These are phyloP conservation scores for Martensiomyces pterosporus DNA, from an alignment of 192 early-diverging fungal species.

Conservation along the genomic window DNA sequence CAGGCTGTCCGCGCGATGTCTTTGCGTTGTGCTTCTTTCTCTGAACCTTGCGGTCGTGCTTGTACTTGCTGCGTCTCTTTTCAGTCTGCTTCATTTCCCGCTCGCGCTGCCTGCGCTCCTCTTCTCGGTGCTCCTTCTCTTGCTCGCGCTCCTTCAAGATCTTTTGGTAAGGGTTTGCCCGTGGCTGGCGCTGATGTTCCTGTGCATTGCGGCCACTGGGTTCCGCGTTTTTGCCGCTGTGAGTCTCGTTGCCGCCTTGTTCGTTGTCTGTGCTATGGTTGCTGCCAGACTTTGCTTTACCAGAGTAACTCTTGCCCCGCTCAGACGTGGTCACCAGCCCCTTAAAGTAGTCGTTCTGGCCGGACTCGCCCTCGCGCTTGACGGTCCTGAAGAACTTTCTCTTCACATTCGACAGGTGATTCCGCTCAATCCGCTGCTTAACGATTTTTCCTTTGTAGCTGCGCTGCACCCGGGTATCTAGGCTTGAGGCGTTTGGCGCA, in stretches of 20 bases:
- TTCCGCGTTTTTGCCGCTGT: background rate
- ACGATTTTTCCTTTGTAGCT: slow-evolving; percentile 36
- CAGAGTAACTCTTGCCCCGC: background rate
- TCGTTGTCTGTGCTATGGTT: no score
- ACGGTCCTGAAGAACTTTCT: slow-evolving; percentile 43
- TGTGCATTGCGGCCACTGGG: no score
- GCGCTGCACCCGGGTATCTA: slow-evolving; percentile 25
- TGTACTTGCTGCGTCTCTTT: slow-evolving; percentile 14
- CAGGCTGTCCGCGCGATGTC: slow-evolving; percentile 37
- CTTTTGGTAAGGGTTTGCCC: slow-evolving; percentile 36
- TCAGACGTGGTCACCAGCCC: background rate
- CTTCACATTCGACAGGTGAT: slow-evolving; percentile 32
- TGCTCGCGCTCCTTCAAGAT: slow-evolving; percentile 24
- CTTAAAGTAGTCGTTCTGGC: background rate
- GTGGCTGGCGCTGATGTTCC: slow-evolving; percentile 20
- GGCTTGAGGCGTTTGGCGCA: slow-evolving; percentile 15
- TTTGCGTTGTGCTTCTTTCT: slow-evolving; percentile 27
- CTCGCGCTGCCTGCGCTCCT: slow-evolving; percentile 17
- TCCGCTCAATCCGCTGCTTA: slow-evolving; percentile 47
- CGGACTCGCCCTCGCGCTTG: slow-evolving; percentile 4
- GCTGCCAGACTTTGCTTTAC: no score
- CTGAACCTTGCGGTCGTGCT: slow-evolving; percentile 30
- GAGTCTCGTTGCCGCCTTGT: background rate
- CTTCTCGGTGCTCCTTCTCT: slow-evolving; percentile 7
- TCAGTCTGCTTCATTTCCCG: slow-evolving; percentile 16